Percentiles rank a stretch among this genome's conserved stretches.
Evolutionary conservation across 2,329 filamentous ascomycete genomes (phyloP).

Genomic region (Emericellopsis cladophorae): DNA sequence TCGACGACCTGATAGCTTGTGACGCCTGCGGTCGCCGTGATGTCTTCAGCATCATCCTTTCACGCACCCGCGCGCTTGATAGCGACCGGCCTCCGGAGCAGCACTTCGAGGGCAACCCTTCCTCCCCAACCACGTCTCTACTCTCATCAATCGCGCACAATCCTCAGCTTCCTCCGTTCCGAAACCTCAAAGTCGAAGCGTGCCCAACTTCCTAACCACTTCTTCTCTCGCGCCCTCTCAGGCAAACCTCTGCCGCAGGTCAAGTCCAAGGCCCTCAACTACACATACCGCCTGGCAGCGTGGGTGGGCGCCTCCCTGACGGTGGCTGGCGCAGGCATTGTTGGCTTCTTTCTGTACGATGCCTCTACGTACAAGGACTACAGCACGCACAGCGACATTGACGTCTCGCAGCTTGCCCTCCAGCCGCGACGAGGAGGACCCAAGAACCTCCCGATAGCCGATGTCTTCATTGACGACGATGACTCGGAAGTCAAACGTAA

Average conservation of each 20-base stretch:
- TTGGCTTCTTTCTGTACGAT: conserved; percentile 90
- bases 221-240: conserved; percentile 28
- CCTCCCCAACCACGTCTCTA: background rate
- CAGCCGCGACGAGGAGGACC: conserved; percentile 74
- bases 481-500: conserved; percentile 57
- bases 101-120: background rate
- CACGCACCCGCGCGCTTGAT: conserved; percentile 1
- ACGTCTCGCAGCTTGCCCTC: conserved; percentile 74
- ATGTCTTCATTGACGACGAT: conserved; percentile 80
- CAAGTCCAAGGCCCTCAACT: conserved; percentile 36
- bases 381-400: conserved; percentile 54
- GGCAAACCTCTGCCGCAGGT: conserved; percentile 38
- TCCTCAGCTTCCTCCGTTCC: conserved; percentile 2
- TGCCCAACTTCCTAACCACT: conserved; percentile 8
- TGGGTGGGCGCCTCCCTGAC: conserved; percentile 58
- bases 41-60: background rate
- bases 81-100: conserved; percentile 1
- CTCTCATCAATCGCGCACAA: conserved; percentile 2
- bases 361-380: conserved; percentile 77
- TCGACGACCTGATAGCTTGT: background rate
- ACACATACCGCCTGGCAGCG: conserved; percentile 54
- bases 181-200: background rate
- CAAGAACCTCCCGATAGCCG: conserved; percentile 87
- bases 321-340: conserved; percentile 54
- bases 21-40: background rate